phyloP scores from a whole-genome alignment of 352 stramenopile species.

The Pythium insidiosum region DNA sequence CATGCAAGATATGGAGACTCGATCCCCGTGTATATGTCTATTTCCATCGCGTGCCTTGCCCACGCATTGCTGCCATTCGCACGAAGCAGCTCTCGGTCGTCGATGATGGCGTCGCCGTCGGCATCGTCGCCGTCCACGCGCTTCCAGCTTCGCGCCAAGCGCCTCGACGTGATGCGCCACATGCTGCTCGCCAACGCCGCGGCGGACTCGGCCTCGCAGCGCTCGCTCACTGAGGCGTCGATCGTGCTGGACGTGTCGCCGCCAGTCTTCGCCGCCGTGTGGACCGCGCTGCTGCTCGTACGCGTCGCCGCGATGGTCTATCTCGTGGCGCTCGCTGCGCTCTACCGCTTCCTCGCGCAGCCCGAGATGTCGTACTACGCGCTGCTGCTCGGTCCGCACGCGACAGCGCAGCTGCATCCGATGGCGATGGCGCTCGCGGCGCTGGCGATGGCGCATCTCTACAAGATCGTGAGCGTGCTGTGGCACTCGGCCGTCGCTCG shows the following conservation, averaged over 20 bases:
- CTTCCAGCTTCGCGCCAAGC: too few relatives aligned
- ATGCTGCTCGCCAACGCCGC: too few relatives aligned
- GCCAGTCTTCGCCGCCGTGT: not conserved
- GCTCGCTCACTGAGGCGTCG: too few relatives aligned
- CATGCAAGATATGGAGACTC: too few relatives aligned
- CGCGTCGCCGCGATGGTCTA: not conserved
- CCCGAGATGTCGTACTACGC: slow-evolving; percentile 8
- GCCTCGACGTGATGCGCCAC: too few relatives aligned
- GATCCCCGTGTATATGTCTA: too few relatives aligned
- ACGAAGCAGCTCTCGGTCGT: too few relatives aligned
- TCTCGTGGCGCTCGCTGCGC: not conserved
- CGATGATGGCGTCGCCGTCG: too few relatives aligned
- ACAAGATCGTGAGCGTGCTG: not conserved
- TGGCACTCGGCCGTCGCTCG: not conserved
- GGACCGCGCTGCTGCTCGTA: slow-evolving; percentile 1
- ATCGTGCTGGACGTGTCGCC: slow-evolving; percentile 1
- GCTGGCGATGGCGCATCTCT: not conserved
- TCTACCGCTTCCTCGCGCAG: slow-evolving; percentile 7
- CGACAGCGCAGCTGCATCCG: not conserved
- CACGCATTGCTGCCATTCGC: too few relatives aligned
- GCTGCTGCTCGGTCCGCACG: slow-evolving; percentile 2
- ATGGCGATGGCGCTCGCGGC: not conserved
- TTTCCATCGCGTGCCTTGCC: too few relatives aligned
- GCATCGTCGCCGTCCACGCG: too few relatives aligned
- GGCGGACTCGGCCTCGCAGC: too few relatives aligned